These are phyloP conservation scores for Salix dunnii DNA, from an alignment of 345 rosid species.

Conservation along the genomic window DNA sequence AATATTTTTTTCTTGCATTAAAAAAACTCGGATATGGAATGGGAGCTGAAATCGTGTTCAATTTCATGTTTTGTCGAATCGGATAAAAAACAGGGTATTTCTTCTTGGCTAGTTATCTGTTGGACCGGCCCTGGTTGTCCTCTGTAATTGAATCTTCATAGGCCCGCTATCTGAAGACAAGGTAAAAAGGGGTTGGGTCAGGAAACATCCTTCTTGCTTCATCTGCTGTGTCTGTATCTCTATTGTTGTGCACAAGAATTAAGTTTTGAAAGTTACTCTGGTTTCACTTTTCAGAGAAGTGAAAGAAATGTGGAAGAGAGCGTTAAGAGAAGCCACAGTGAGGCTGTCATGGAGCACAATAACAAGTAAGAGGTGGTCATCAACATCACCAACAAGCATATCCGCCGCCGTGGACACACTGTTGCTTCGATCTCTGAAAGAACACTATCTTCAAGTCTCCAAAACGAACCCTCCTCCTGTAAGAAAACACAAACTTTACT, in stretches of 20 bases:
- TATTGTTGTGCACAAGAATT: not conserved
- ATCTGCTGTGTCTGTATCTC: not conserved
- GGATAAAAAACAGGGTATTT: too few relatives aligned
- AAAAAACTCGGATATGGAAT: too few relatives aligned
- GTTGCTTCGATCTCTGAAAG: slow-evolving; percentile 84
- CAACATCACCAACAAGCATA: slow-evolving; percentile 17
- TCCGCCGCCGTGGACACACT: slow-evolving; percentile 65
- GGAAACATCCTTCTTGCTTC: not conserved
- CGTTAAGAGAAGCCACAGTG: slow-evolving; percentile 25
- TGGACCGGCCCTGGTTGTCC: not conserved
- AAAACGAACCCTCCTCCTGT: slow-evolving; percentile 96
- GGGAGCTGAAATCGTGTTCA: too few relatives aligned
- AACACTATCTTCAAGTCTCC: slow-evolving; percentile 82
- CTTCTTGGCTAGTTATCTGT: too few relatives aligned
- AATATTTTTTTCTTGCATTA: too few relatives aligned
- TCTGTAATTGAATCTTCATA: not conserved
- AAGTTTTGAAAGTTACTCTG: not conserved
- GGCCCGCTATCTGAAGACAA: not conserved
- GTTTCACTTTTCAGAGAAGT: not conserved
- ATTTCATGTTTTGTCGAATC: too few relatives aligned
- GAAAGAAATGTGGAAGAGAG: slow-evolving; percentile 45
- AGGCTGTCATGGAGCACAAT: slow-evolving; percentile 40
- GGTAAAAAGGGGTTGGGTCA: not conserved
- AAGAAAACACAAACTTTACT: not conserved
- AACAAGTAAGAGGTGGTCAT: slow-evolving; percentile 23